These are phyloP conservation scores for Fusarium oxysporum DNA, from an alignment of 2,329 filamentous ascomycete species.

Conservation along the genomic window DNA sequence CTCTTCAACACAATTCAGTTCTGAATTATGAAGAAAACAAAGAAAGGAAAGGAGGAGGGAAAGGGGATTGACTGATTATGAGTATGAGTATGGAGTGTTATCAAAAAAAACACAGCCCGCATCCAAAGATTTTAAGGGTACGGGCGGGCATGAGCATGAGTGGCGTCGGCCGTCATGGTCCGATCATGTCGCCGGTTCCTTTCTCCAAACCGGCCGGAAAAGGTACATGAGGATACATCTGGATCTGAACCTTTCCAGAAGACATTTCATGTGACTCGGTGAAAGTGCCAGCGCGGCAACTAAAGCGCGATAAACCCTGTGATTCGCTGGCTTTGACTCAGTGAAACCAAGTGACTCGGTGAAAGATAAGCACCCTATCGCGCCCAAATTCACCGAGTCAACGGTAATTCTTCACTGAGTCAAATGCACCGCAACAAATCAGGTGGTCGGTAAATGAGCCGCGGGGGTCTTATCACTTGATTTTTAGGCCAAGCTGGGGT, in stretches of 20 bases:
- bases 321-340: conserved; percentile 31
- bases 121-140: conserved; percentile 35
- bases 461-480: conserved; percentile 23
- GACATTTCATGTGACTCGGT: conserved; percentile 20
- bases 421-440: conserved; percentile 14
- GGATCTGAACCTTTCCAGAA: conserved; percentile 2
- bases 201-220: conserved; percentile 26
- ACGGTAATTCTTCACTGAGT: conserved; percentile 31
- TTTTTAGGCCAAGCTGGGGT: neutral
- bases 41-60: neutral
- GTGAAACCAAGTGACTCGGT: conserved; percentile 37
- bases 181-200: conserved; percentile 32
- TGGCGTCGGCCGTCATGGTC: conserved; percentile 40
- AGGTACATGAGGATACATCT: conserved; percentile 32
- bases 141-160: conserved; percentile 9
- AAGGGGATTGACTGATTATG: neutral
- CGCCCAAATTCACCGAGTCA: conserved; percentile 28
- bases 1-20: conserved; percentile 10
- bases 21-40: conserved; percentile 4
- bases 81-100: neutral
- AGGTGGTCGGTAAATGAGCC: conserved; percentile 22
- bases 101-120: conserved; percentile 12
- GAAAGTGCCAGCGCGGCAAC: conserved; percentile 23
- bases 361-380: conserved; percentile 26
- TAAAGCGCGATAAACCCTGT: conserved; percentile 20